Evolutionary conservation across 176 grass and related monocot species (phyloP), one percentile per base, ranked within the genome.

Genomic region (Lolium multiflorum): DNA sequence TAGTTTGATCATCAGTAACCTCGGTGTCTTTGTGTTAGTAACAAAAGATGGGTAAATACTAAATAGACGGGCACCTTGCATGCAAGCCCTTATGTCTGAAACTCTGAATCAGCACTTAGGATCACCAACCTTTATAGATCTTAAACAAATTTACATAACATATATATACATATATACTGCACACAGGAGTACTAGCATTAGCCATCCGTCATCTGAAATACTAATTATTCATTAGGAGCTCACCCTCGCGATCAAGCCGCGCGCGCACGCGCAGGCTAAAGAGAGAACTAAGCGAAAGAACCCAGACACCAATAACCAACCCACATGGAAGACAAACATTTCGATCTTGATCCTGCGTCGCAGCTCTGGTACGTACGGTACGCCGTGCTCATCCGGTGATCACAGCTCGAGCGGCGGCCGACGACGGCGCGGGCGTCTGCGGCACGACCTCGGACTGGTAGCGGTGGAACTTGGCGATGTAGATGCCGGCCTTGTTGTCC

Each of bases 381-480:
- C 22, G 60, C 2, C 2, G 62, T 65, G 25, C 62, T 65, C 25
- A 31, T 11, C 63, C 13, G 13, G 26, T 2, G 31, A 35, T 70
- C 47, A 43, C 20, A 13, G 18, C 5, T 51, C 72, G 25, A 7
- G 64, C 26, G 12, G 71, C 24, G 77, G 69, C 24, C 17, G 61
- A 28, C 1, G 80, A 10, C 62, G 88, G 43, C 38, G 77, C 7
- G 5, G 51, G 66, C 55, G 48, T 87, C 57, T 38, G 38, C 16
- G 63, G 75, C 37, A 77, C 63, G 47, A 70, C 80, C 61, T 38
- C 68, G 68, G 85, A 81, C 76, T 84, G 89, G 25, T 81, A 5
- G n/a, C 39, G 89, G 59, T 91, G 81, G 89, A 91, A 91, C 11
- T 88, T 88, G 21, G 11, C 76, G 81, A 91, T 91, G 81, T 37